phyloP scores from a whole-genome alignment of 139 green algal species.

The Tetraselmis chui region DNA sequence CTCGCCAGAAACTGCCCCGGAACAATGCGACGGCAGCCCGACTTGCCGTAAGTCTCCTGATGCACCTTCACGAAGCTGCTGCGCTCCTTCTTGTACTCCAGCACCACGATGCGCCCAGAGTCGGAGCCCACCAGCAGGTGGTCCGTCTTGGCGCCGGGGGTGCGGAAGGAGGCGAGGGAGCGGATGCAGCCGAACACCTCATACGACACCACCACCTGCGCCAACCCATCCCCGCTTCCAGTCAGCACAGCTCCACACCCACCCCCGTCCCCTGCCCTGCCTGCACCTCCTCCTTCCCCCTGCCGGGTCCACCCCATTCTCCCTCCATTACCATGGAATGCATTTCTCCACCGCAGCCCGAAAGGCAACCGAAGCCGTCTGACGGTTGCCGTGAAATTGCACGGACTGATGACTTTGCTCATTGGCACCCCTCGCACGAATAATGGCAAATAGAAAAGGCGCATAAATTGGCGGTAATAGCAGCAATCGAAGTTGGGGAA shows the following conservation, averaged over 20 bases:
- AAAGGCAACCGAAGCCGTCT: too few relatives aligned
- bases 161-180: constrained; percentile 78
- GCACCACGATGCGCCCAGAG: constrained; percentile 88
- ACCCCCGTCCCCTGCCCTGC: not conserved
- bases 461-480: not conserved
- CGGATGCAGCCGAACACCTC: constrained; percentile 89
- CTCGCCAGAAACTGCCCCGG: constrained; percentile 86
- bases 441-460: not conserved
- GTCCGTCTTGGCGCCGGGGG: constrained; percentile 79
- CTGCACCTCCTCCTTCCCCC: not conserved
- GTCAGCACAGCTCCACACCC: not conserved
- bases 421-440: not conserved
- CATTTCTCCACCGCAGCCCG: too few relatives aligned
- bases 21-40: constrained; percentile 86
- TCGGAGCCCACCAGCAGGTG: constrained; percentile 90
- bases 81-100: constrained; percentile 84
- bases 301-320: too few relatives aligned
- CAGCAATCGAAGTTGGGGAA: too few relatives aligned
- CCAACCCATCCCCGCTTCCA: not conserved
- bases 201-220: constrained; percentile 33
- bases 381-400: too few relatives aligned
- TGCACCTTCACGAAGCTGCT: constrained; percentile 85
- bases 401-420: too few relatives aligned
- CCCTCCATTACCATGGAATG: too few relatives aligned
- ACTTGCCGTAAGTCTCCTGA: constrained; percentile 96